A percentile compares a stretch with the other conserved stretches of the same genome.
Conservation (phyloP, 495 filamentous ascomycete genomes). For the Xeromyces bisporus region DNA sequence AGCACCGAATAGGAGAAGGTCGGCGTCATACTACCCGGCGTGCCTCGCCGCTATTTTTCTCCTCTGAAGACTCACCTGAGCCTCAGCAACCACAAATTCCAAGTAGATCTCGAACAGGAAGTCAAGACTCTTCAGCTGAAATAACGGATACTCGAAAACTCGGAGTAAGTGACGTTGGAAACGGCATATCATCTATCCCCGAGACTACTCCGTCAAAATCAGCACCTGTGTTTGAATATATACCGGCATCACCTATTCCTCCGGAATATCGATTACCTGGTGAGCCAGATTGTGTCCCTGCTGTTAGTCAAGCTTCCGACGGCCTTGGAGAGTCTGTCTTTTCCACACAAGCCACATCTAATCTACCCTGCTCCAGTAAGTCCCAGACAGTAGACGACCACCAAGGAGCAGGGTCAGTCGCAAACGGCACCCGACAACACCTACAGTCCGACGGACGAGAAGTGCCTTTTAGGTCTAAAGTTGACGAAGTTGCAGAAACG, state of each 20-base stretch:
- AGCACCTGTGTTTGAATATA: conserved; percentile 2
- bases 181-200: too few species aligned
- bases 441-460: neutral
- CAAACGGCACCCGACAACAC: neutral
- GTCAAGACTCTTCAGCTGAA: too few species aligned
- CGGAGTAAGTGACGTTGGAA: too few species aligned
- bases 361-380: too few species aligned
- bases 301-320: neutral
- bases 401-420: neutral
- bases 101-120: too few species aligned
- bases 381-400: neutral
- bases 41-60: conserved; percentile 10
- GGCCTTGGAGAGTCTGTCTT: neutral
- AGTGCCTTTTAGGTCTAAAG: too few species aligned
- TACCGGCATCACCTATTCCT: conserved; percentile 5
- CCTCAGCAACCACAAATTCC: neutral
- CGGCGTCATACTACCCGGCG: neutral
- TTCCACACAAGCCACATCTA: neutral
- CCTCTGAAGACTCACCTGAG: conserved; percentile 4
- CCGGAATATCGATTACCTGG: conserved; percentile 6
- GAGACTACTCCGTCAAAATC: neutral
- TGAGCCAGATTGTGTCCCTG: conserved; percentile 5
- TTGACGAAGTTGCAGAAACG: conserved; percentile 14
- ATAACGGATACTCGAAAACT: too few species aligned
- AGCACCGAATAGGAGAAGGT: neutral